These are phyloP conservation scores for Spergularia azorica DNA, from an alignment of 179 eudicot species.

Conservation along the genomic window DNA sequence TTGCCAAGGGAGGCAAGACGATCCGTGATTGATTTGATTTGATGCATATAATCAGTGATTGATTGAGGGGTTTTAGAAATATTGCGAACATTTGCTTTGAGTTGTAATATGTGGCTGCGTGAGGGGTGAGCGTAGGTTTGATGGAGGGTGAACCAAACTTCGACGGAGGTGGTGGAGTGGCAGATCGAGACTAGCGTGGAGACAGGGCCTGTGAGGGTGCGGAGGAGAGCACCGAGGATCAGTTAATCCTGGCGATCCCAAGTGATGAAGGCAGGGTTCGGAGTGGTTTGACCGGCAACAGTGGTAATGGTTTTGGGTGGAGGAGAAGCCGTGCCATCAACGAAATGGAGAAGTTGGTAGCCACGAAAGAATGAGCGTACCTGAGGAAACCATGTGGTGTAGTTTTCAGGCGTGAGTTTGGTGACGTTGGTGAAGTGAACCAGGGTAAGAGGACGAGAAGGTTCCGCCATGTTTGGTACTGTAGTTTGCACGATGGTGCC, in stretches of 20 bases:
- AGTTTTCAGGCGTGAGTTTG: conserved; percentile 13
- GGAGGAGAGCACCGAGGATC: neutral
- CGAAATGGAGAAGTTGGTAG: neutral
- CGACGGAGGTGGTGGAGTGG: neutral
- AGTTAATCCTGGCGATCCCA: conserved; percentile 6
- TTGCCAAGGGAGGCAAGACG: no score
- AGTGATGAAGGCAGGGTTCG: neutral
- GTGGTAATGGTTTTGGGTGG: no score
- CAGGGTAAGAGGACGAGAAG: neutral
- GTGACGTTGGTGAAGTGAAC: neutral
- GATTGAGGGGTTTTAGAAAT: neutral
- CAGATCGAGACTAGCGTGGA: neutral
- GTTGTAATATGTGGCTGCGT: neutral
- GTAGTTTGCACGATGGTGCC: no score
- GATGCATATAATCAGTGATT: neutral
- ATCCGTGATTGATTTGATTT: no score
- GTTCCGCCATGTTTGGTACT: neutral
- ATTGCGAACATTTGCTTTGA: neutral
- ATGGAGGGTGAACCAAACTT: neutral
- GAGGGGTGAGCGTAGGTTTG: neutral
- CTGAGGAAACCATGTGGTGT: conserved; percentile 14
- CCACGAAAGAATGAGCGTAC: neutral
- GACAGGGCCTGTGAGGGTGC: neutral
- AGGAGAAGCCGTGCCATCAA: no score
- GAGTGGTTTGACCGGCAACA: neutral